A percentile compares a stretch with the other conserved stretches of the same genome.
Evolutionary conservation across 192 early-diverging fungal genomes (phyloP).

Genomic region (Chytriomyces sp.): DNA sequence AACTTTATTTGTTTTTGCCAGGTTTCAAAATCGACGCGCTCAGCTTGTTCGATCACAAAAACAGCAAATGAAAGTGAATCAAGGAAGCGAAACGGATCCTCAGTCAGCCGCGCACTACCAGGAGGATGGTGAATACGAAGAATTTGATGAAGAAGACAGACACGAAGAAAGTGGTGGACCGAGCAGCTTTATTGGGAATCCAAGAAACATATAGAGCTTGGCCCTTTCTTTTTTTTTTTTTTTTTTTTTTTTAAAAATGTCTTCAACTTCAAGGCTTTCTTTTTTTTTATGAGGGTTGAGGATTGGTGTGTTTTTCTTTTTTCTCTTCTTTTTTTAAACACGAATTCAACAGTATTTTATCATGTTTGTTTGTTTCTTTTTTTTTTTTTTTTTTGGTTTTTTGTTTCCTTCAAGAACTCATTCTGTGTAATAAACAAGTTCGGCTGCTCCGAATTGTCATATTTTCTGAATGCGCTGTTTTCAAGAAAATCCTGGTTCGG

Average conservation of each 20-base stretch:
- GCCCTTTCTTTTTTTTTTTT: background rate
- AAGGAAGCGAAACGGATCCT: background rate
- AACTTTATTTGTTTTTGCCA: background rate
- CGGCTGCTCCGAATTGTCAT: too few relatives aligned
- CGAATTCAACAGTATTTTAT: too few relatives aligned
- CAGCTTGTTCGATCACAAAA: conserved; percentile 7
- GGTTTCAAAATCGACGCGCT: conserved; percentile 33
- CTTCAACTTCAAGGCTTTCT: background rate
- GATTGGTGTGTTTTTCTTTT: background rate
- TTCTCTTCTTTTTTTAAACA: too few relatives aligned
- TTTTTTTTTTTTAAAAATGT: background rate
- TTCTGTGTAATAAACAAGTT: too few relatives aligned
- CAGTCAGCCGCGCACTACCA: background rate
- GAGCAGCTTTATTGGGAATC: background rate
- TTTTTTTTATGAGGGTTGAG: conserved; percentile 1
- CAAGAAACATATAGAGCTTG: background rate
- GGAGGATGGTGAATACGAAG: background rate
- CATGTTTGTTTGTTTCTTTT: too few relatives aligned
- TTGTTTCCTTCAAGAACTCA: too few relatives aligned
- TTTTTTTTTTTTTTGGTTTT: too few relatives aligned
- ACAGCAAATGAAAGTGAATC: background rate
- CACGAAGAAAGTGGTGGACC: background rate
- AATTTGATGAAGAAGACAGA: background rate
- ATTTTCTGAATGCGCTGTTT: too few relatives aligned
- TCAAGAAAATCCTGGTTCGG: too few relatives aligned